Conservation (phyloP, 805 yeast species). For the Wilhelminamyces savonicus region DNA sequence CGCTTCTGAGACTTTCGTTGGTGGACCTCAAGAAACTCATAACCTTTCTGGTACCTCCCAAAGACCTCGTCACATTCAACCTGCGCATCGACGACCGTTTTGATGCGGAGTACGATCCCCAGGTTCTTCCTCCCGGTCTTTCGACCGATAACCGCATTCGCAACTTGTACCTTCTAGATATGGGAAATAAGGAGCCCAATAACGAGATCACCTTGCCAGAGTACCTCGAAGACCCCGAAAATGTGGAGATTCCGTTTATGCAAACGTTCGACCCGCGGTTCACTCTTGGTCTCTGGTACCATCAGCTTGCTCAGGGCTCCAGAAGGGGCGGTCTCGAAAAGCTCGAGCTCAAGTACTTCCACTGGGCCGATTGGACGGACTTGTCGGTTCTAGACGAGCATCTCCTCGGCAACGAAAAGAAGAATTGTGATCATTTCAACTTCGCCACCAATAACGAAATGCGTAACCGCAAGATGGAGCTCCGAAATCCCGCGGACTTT, state of each 20-base stretch:
- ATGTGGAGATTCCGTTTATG: slow-evolving; percentile 2
- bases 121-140: no score
- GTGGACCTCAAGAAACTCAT: no score
- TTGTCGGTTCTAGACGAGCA: slow-evolving; percentile 14
- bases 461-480: slow-evolving; percentile 7
- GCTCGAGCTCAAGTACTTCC: slow-evolving; percentile 16
- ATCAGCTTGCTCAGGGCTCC: no score
- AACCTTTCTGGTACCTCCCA: no score
- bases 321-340: no score
- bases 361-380: slow-evolving; percentile 29
- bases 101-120: no score
- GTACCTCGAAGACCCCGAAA: slow-evolving; percentile 3
- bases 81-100: no score
- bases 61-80: no score
- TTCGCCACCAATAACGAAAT: slow-evolving; percentile 6
- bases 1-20: no score
- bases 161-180: neutral
- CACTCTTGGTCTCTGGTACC: slow-evolving; percentile 1
- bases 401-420: slow-evolving; percentile 8
- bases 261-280: slow-evolving; percentile 1
- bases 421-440: slow-evolving; percentile 13
- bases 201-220: slow-evolving; percentile 3
- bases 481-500: slow-evolving; percentile 8
- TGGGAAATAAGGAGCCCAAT: neutral
- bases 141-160: no score